phyloP scores from a whole-genome alignment of 371 early-diverging fungal species.

The Mucor indicus region DNA sequence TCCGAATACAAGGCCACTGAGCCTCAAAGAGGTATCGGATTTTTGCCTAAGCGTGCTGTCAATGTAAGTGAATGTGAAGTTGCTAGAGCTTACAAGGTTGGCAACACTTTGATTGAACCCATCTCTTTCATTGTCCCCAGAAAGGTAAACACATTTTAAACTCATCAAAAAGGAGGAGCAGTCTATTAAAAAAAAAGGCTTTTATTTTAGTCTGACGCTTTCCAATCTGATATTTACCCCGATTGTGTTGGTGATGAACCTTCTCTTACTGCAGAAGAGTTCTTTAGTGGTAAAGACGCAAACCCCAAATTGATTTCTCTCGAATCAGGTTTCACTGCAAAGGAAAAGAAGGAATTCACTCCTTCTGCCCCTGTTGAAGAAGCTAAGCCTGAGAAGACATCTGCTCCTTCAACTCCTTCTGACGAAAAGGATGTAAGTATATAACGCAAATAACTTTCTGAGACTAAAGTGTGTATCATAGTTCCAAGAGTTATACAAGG shows the following conservation, averaged over 20 bases:
- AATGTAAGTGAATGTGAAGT: conserved; percentile 88
- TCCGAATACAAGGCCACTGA: conserved; percentile 88
- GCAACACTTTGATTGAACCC: conserved; percentile 85
- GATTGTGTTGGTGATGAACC: conserved; percentile 81
- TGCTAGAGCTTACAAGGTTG: conserved; percentile 90
- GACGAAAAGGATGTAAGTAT: conserved; percentile 64
- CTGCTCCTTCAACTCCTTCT: conserved; percentile 2
- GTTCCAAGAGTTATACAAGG: conserved; percentile 76
- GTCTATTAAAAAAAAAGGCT: not conserved
- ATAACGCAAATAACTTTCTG: not conserved
- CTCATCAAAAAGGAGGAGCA: conserved; percentile 1
- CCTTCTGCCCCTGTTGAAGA: conserved; percentile 56
- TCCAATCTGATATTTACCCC: conserved; percentile 96
- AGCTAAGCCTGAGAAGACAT: conserved; percentile 16
- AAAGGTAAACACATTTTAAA: conserved; percentile 54
- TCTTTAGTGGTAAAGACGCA: conserved; percentile 82
- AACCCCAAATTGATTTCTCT: conserved; percentile 79
- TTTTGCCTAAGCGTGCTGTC: conserved; percentile 92
- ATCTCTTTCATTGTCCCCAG: conserved; percentile 97
- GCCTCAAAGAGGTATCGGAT: conserved; percentile 93
- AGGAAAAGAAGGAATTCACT: conserved; percentile 77
- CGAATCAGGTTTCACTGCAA: conserved; percentile 74
- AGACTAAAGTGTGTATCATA: too few species aligned
- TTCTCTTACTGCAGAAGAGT: conserved; percentile 86
- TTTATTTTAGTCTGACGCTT: conserved; percentile 80